phyloP scores from a whole-genome alignment of 495 filamentous ascomycete genomes.

The Trichocladium uniseriatum region DNA sequence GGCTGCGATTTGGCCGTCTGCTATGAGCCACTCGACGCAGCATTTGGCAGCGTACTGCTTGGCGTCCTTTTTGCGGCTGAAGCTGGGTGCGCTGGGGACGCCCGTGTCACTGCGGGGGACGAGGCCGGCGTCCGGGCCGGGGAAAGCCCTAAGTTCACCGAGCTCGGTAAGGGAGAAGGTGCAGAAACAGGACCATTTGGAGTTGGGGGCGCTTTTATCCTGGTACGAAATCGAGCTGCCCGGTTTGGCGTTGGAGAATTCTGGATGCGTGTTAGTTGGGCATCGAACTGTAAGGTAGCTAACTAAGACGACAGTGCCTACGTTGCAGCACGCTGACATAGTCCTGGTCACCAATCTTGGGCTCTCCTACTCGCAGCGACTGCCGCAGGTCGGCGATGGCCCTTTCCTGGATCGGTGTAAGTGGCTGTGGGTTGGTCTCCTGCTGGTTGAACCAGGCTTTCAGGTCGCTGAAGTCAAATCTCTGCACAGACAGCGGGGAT shows the following conservation, averaged over 20 bases:
- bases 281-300: background rate
- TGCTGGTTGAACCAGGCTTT: slow-evolving; percentile 30
- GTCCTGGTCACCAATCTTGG: slow-evolving; percentile 22
- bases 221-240: background rate
- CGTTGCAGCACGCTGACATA: slow-evolving; percentile 32
- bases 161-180: slow-evolving; percentile 5
- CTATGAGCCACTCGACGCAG: slow-evolving; percentile 31
- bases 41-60: slow-evolving; percentile 38
- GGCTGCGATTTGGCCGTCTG: slow-evolving; percentile 16
- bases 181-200: slow-evolving; percentile 17
- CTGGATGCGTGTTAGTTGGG: too few relatives aligned
- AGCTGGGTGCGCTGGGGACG: slow-evolving; percentile 14
- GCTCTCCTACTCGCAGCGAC: slow-evolving; percentile 20
- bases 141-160: slow-evolving; percentile 19
- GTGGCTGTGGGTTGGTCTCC: slow-evolving; percentile 18
- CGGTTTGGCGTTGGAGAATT: slow-evolving; percentile 7
- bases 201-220: slow-evolving; percentile 1
- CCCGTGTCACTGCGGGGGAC: slow-evolving; percentile 4
- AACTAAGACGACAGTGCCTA: slow-evolving; percentile 11
- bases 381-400: slow-evolving; percentile 25
- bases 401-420: slow-evolving; percentile 25
- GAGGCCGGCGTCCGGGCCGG: slow-evolving; percentile 16
- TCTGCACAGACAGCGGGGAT: background rate
- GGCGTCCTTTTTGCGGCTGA: slow-evolving; percentile 35
- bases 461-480: slow-evolving; percentile 24